Conservation (phyloP, 2,329 filamentous ascomycete species). For the Samsoniella hepiali region DNA sequence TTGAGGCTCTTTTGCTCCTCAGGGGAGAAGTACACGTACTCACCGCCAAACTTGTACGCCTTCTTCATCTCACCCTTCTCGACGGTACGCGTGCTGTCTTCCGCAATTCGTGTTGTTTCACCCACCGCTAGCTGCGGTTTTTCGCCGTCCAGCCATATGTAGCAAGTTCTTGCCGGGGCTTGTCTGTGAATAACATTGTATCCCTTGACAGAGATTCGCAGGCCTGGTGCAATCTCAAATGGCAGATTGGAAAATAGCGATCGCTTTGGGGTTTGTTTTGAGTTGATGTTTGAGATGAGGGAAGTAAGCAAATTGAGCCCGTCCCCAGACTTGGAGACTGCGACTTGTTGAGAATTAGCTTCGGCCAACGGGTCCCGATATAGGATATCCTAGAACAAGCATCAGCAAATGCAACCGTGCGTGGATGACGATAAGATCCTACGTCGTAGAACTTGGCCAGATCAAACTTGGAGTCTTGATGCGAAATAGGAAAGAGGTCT, state of each 20-base stretch:
- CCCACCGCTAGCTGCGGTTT: constrained; percentile 74
- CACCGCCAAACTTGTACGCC: constrained; percentile 93
- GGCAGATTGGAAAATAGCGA: constrained; percentile 84
- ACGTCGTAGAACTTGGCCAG: constrained; percentile 88
- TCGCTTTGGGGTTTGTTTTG: constrained; percentile 80
- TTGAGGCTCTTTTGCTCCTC: constrained; percentile 79
- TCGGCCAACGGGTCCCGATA: constrained; percentile 75
- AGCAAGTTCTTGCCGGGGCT: constrained; percentile 75
- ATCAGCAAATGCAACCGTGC: neutral
- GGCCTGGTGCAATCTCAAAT: constrained; percentile 78
- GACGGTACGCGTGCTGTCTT: constrained; percentile 72
- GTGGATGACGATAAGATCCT: constrained; percentile 28
- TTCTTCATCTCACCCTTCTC: constrained; percentile 82
- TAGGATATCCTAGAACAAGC: constrained; percentile 69
- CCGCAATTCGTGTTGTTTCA: constrained; percentile 70
- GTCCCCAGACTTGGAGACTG: constrained; percentile 65
- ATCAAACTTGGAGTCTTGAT: constrained; percentile 68
- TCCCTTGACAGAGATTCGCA: constrained; percentile 88
- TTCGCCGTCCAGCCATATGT: constrained; percentile 85
- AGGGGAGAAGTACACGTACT: constrained; percentile 78
- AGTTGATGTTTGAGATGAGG: constrained; percentile 83
- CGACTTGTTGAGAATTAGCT: constrained; percentile 51
- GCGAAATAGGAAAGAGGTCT: constrained; percentile 87
- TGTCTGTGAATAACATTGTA: constrained; percentile 88
- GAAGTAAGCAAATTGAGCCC: constrained; percentile 77